Evolutionary conservation across 1,284 basidiomycete genomes (phyloP), one percentile per base, ranked within the genome.

Genomic region (Naganishia cerealis): DNA sequence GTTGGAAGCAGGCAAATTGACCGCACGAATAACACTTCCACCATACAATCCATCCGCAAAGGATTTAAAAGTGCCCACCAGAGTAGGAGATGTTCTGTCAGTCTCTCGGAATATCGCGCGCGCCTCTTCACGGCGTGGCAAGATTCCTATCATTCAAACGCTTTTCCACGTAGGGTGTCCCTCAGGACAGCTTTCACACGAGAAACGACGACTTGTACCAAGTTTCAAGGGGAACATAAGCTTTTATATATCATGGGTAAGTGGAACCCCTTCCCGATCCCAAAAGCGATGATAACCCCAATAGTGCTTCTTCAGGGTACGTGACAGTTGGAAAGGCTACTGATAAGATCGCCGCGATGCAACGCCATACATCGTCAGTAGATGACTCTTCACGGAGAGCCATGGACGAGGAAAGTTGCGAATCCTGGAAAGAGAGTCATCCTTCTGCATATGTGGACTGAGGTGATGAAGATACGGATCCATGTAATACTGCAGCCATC

Each of bases 51-150:
- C 13, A 15, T 46, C 18, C 43, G 43, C 7, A 7, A 15, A 18
- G 18, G 16, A 46, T 16, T 33, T 33, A 3, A 33, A 2, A 4
- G 46, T 39, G 13, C 70, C 71, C 0, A 62, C 68, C 24, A 58
- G 66, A 10, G 56, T 72, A 1, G 71, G 71, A 13, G 70, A 72
- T 43, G 71, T 72, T 15, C 26, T 72, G 68, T 71, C 29, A 67
- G 67, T 67, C 3, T 16, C 4, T 26, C 12, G 21, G 18, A 21
- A 50, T 21, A 7, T 24, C n/a, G 3, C 21, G 43, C 16, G 43
- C 29, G 6, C 29, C 29, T n/a, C n/a, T 46, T 18, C 43, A 46
- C 16, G 43, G 43, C 12, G 16, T 33, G 29, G 29, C 29, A 33
- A 33, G n/a, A 3, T 18, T 46, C 16, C 18, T 21, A 55, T 29